Evolutionary conservation across 208 protist species (phyloP), one percentile per base, ranked within the genome.

Genomic region (Leishmania major): DNA sequence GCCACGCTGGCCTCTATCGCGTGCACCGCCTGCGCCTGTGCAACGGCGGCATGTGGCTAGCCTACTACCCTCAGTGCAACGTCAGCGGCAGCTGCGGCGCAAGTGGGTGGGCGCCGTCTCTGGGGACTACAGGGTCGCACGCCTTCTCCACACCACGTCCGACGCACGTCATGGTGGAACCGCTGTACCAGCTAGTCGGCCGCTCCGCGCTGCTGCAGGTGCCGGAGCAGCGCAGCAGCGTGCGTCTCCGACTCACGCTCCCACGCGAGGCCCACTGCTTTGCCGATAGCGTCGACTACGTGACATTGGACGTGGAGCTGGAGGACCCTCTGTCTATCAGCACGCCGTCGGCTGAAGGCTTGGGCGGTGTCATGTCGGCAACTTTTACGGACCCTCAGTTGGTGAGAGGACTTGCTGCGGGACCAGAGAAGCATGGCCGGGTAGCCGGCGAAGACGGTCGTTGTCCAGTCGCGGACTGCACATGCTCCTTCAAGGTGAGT

Each of bases 201-300:
- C 66, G 73, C 19, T 72, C 70, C 49, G 57, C 67, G 51, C n/a
- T 79, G 43, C 77, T 94, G 40, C 79, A 59, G 37, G 91, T 94
- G 53, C 85, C 78, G 47, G 91, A 96, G 85, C 91, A 87, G 40
- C 85, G 87, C 31, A 90, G 84, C 62, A 89, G 87, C 49, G 86
- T 94, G 45, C 88, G 88, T 51, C 72, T 96, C 71, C 80, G 66
- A 13, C 85, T 94, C 57, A 49, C 47, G 19, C 77, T 85, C 22
- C 89, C 90, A 1, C 60, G 76, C 11, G 90, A 96, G 40, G 66
- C 84, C 22, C 93, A 96, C 78, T 94, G 90, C 79, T 96, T 96
- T 72, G 89, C 87, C 37, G 93, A 95, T 83, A 78, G 88, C 15
- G 71, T 89, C 8, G 86, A 84, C 66, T 94, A 90, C 81, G 81